A percentile compares a stretch with the other conserved stretches of the same genome.
Conservation (phyloP, 2,329 filamentous ascomycete species). For the Mycosphaerella sp. region DNA sequence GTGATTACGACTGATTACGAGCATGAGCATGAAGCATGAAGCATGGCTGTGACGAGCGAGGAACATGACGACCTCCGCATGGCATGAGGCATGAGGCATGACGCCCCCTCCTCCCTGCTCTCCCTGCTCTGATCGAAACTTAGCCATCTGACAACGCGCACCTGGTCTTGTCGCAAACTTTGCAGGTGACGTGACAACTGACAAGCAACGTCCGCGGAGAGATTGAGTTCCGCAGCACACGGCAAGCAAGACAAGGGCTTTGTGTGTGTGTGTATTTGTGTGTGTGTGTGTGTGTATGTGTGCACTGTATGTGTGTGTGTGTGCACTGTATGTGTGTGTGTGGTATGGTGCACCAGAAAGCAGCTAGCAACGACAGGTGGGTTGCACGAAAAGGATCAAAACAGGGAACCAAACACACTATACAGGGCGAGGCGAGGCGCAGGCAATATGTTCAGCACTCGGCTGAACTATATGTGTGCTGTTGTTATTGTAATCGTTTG, state of each 20-base stretch:
- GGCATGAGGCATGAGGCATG: no score
- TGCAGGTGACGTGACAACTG: neutral
- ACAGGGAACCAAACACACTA: no score
- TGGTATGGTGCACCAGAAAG: neutral
- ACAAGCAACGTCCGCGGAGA: no score
- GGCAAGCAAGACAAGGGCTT: neutral
- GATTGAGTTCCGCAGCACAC: neutral
- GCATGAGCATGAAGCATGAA: no score
- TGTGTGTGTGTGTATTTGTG: neutral
- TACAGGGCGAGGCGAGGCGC: neutral
- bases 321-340: neutral
- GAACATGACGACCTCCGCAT: no score
- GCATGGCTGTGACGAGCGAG: no score
- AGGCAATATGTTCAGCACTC: neutral
- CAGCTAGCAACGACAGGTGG: neutral
- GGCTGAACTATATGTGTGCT: neutral
- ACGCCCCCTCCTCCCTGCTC: no score
- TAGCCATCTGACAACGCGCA: no score
- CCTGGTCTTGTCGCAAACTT: neutral
- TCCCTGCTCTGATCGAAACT: no score
- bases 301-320: neutral
- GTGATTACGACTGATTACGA: no score
- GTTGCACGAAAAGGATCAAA: neutral
- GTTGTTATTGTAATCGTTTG: neutral
- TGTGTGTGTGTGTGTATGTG: no score